These are phyloP conservation scores for Mycena polygramma DNA, from an alignment of 768 basidiomycete genomes.

Conservation along the genomic window DNA sequence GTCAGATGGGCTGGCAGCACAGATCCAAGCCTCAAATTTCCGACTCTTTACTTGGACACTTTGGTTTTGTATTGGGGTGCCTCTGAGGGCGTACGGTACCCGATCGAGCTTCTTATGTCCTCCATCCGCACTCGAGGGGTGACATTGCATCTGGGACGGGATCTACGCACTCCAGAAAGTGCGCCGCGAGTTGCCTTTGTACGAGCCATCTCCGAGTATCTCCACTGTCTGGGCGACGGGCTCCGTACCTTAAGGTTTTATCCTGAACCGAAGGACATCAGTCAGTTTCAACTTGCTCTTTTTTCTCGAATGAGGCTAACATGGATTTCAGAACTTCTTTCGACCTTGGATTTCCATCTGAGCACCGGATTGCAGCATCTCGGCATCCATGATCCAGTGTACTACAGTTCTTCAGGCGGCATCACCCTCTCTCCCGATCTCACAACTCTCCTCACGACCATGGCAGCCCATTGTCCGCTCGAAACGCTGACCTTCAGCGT, in stretches of 20 bases:
- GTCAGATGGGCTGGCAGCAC: too few relatives aligned
- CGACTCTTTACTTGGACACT: too few relatives aligned
- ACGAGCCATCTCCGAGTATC: not conserved
- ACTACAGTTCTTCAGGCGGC: not conserved
- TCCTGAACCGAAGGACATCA: not conserved
- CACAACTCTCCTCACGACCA: not conserved
- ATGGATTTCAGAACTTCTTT: not conserved
- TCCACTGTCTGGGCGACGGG: not conserved
- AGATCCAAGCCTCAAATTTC: too few relatives aligned
- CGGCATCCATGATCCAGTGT: not conserved
- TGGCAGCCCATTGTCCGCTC: not conserved
- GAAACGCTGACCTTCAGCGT: not conserved
- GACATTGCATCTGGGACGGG: not conserved
- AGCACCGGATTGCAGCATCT: not conserved
- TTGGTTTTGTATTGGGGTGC: too few relatives aligned
- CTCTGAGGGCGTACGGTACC: too few relatives aligned
- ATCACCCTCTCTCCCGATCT: not conserved
- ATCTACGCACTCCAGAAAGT: not conserved
- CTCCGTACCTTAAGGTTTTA: not conserved
- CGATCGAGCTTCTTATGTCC: not conserved
- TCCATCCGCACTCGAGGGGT: not conserved
- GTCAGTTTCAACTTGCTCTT: not conserved
- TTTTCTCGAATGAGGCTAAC: not conserved
- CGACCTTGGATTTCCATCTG: not conserved
- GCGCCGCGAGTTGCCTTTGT: too few relatives aligned